Base-by-base conservation (phyloP, 108 stramenopile genomes). In the Thalassiosira profunda region DNA sequence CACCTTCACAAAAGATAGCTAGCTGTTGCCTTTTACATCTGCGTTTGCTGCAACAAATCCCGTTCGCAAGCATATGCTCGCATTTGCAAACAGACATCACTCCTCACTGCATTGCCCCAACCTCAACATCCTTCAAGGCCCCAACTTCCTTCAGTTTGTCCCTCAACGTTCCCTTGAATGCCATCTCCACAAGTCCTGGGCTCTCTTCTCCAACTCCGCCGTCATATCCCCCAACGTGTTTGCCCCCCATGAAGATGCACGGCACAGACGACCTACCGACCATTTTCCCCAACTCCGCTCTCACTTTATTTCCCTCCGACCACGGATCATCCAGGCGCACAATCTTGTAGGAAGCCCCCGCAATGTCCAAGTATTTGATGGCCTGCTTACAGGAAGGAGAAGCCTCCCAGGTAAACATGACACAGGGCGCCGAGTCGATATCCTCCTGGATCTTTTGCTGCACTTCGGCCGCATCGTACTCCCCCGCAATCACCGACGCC, bases 201-300 rank as follows among this genome's bases (percentile, higher is more conserved):
- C 79, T 76, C 12, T 86, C 68, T 5, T 85, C 83, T 12, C 52
- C 66, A n/a, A 79, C 49, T 4, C 89, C 89, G 28, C 68, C 82
- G 72, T 90, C 89, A 44, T 68, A 90, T 8, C 89, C 89, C 25
- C 89, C 89, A 11, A 87, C 82, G 70, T 90, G 87, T 35, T 81
- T 12, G 4, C 86, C 86, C 29, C 72, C 83, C 46, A 90, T 79
- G 21, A 80, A 90, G 51, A 87, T 72, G 31, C 61, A 79, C 0
- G 89, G 89, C 2, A 90, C 89, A 36, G 72, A 71, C 11, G 81
- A 70, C 28, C 76, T 47, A 15, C 86, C 86, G 2, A 84, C 77
- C 56, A 53, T 77, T 51, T 85, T 83, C 46, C 89, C 89, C 4
- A 90, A 35, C 33, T 85, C 86, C 0, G 89, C 85, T 36, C 89